These are phyloP conservation scores for Casaregolazyma suthepensis DNA, from an alignment of 1,139 yeast genomes.

Conservation along the genomic window DNA sequence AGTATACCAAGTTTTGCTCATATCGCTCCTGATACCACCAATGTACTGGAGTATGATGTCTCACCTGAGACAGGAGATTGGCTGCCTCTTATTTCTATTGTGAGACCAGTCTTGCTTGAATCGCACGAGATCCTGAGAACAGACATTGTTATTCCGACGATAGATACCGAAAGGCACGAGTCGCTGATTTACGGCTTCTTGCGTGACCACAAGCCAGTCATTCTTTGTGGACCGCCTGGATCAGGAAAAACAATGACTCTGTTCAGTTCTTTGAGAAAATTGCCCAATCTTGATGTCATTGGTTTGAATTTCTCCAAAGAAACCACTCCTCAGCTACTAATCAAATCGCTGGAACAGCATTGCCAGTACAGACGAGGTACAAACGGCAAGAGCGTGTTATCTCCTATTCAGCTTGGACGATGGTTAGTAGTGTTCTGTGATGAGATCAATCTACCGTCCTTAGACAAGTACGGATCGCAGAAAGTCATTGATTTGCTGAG, in stretches of 20 bases:
- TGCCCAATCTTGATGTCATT: constrained; percentile 53
- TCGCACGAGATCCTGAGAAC: constrained; percentile 60
- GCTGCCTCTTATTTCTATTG: constrained; percentile 42
- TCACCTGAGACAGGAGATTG: constrained; percentile 45
- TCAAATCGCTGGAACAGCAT: constrained; percentile 65
- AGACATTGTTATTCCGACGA: constrained; percentile 67
- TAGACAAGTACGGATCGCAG: constrained; percentile 74
- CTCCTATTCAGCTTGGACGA: constrained; percentile 59
- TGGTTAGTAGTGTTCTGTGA: constrained; percentile 88
- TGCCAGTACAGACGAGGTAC: constrained; percentile 53
- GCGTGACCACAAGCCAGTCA: constrained; percentile 52
- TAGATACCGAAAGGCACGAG: constrained; percentile 71
- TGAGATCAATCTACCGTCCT: constrained; percentile 77
- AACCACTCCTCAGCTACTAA: constrained; percentile 56
- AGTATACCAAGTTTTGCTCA: constrained; percentile 22
- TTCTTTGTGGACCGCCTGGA: constrained; percentile 96
- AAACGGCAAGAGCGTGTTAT: constrained; percentile 45
- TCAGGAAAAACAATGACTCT: constrained; percentile 95
- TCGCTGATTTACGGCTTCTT: constrained; percentile 52
- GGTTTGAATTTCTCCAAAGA: constrained; percentile 82
- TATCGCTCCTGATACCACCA: constrained; percentile 13
- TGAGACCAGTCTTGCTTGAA: constrained; percentile 48
- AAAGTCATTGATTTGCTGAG: constrained; percentile 67
- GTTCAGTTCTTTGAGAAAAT: constrained; percentile 57
- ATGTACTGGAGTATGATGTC: constrained; percentile 43